Percentiles rank a stretch among this genome's conserved stretches.
Conservation (phyloP, 768 basidiomycete species). For the Suillus hirtellus region DNA sequence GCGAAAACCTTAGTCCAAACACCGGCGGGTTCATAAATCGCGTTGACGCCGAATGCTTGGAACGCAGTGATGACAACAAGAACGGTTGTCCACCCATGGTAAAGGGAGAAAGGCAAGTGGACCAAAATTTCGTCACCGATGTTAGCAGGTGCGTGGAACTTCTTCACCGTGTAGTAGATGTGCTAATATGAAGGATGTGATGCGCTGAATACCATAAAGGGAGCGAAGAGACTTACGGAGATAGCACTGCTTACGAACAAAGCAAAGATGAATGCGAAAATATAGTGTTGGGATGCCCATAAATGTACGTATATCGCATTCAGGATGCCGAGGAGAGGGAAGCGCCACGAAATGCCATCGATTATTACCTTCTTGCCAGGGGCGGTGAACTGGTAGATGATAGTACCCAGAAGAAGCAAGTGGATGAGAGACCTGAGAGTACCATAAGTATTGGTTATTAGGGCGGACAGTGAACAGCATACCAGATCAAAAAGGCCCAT, state of each 20-base stretch:
- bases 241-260: conserved; percentile 83
- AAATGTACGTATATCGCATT: conserved; percentile 89
- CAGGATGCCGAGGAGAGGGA: conserved; percentile 83
- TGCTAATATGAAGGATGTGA: conserved; percentile 55
- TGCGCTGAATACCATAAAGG: conserved; percentile 21
- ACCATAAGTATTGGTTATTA: conserved; percentile 4
- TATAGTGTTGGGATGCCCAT: conserved; percentile 78
- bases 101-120: conserved; percentile 95
- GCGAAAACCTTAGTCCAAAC: conserved; percentile 95
- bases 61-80: conserved; percentile 81
- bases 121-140: conserved; percentile 83
- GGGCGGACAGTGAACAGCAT: conserved; percentile 17
- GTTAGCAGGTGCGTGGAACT: conserved; percentile 66
- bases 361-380: conserved; percentile 75
- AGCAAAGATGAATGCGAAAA: conserved; percentile 82
- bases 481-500: conserved; percentile 93
- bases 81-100: conserved; percentile 91
- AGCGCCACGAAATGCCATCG: conserved; percentile 89
- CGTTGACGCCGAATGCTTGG: conserved; percentile 86
- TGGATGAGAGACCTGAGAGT: conserved; percentile 79
- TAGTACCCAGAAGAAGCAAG: conserved; percentile 83
- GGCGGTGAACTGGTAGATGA: conserved; percentile 88
- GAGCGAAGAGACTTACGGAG: conserved; percentile 33
- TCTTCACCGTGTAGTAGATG: conserved; percentile 95
- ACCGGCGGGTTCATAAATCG: conserved; percentile 61